Percentiles rank a stretch among this genome's conserved stretches.
Evolutionary conservation across 2,329 filamentous ascomycete species (phyloP).

Genomic region (Colletotrichum camelliae): DNA sequence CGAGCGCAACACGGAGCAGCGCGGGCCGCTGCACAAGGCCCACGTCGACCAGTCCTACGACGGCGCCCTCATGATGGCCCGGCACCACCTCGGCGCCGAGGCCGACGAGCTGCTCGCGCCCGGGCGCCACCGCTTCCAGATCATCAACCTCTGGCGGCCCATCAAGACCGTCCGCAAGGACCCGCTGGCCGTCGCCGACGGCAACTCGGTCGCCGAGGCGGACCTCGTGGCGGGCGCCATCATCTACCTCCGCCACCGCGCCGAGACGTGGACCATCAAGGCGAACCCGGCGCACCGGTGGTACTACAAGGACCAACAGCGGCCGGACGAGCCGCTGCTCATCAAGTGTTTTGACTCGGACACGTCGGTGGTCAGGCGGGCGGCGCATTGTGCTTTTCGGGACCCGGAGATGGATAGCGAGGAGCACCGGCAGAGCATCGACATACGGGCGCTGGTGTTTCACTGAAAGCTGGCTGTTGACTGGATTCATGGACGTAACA

Average conservation of each 20-base stretch:
- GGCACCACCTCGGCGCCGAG: slow-evolving; percentile 20
- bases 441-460: slow-evolving; percentile 86
- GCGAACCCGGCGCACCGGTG: slow-evolving; percentile 46
- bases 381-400: slow-evolving; percentile 80
- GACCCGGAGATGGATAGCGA: slow-evolving; percentile 75
- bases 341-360: slow-evolving; percentile 69
- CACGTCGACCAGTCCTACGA: slow-evolving; percentile 49
- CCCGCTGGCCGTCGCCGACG: slow-evolving; percentile 46
- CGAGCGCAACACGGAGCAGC: slow-evolving; percentile 63
- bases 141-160: slow-evolving; percentile 49
- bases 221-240: slow-evolving; percentile 44
- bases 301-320: slow-evolving; percentile 58
- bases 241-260: slow-evolving; percentile 35
- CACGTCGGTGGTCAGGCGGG: slow-evolving; percentile 56
- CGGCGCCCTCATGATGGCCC: slow-evolving; percentile 27
- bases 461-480: slow-evolving; percentile 21
- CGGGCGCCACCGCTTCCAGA: slow-evolving; percentile 15
- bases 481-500: background rate
- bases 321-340: slow-evolving; percentile 59
- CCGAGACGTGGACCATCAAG: slow-evolving; percentile 43
- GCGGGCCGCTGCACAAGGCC: slow-evolving; percentile 53
- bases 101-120: slow-evolving; percentile 9
- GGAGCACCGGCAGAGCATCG: slow-evolving; percentile 82
- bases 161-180: slow-evolving; percentile 51
- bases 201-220: slow-evolving; percentile 37